phyloP scores from a whole-genome alignment of 768 basidiomycete species.

The Lentinus brumalis region DNA sequence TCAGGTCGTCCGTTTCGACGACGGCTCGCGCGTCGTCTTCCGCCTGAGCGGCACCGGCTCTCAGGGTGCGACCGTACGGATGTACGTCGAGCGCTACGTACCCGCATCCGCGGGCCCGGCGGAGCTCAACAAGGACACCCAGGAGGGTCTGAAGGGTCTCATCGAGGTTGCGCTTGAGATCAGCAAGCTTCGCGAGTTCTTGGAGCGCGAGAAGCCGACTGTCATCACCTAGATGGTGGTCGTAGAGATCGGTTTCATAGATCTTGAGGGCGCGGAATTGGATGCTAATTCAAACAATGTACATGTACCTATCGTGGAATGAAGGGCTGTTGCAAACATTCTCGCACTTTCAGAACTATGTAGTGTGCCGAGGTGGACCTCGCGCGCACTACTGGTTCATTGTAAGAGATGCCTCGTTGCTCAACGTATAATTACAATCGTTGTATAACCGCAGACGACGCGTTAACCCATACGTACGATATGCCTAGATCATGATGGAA shows the following conservation, averaged over 20 bases:
- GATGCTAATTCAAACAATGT: conserved; percentile 3
- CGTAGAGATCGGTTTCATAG: not conserved
- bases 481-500: too few species aligned
- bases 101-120: conserved; percentile 65
- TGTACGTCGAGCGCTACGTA: conserved; percentile 95
- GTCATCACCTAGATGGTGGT: conserved; percentile 72
- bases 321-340: not conserved
- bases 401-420: too few species aligned
- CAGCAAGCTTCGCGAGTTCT: conserved; percentile 82
- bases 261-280: conserved; percentile 1
- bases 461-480: too few species aligned
- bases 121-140: conserved; percentile 74
- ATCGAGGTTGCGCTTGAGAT: conserved; percentile 93
- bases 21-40: conserved; percentile 95
- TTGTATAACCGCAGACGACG: too few species aligned
- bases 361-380: too few species aligned
- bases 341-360: not conserved
- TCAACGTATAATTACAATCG: too few species aligned
- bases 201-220: conserved; percentile 88
- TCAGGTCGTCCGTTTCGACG: conserved; percentile 86
- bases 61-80: conserved; percentile 91
- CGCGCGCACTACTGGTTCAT: too few species aligned
- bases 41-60: conserved; percentile 95
- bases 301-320: conserved; percentile 16
- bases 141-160: conserved; percentile 89